Conservation (phyloP, 2,329 filamentous ascomycete genomes). For the Zymoseptoria pseudotritici region DNA sequence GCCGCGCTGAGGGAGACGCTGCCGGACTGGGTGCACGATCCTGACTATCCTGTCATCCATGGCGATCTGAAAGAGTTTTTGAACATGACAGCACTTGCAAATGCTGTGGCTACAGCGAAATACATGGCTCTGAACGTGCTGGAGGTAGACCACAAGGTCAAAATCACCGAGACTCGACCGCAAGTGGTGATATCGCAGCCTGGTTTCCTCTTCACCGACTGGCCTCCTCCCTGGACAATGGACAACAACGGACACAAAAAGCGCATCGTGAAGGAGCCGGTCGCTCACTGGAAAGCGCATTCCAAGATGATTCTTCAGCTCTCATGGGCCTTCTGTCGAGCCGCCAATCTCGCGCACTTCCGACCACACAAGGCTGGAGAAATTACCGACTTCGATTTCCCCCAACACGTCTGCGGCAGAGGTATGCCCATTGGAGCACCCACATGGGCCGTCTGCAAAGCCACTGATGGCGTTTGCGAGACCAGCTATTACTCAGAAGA, state of each 20-base stretch:
- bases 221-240: neutral
- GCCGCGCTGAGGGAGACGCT: neutral
- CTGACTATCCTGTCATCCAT: neutral
- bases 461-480: neutral
- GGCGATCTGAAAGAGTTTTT: neutral
- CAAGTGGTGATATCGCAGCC: neutral
- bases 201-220: neutral
- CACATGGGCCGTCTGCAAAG: neutral
- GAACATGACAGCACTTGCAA: neutral
- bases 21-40: neutral
- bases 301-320: neutral
- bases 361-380: neutral
- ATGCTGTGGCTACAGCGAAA: neutral
- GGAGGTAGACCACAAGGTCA: neutral
- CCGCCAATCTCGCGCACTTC: neutral
- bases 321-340: neutral
- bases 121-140: neutral
- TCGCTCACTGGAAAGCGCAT: neutral
- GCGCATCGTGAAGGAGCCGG: neutral
- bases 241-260: no score
- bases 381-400: neutral
- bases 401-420: neutral
- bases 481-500: no score
- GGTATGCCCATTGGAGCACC: neutral
- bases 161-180: neutral